phyloP scores from a whole-genome alignment of 257 asterid genomes.

The Nicotiana noctiflora region DNA sequence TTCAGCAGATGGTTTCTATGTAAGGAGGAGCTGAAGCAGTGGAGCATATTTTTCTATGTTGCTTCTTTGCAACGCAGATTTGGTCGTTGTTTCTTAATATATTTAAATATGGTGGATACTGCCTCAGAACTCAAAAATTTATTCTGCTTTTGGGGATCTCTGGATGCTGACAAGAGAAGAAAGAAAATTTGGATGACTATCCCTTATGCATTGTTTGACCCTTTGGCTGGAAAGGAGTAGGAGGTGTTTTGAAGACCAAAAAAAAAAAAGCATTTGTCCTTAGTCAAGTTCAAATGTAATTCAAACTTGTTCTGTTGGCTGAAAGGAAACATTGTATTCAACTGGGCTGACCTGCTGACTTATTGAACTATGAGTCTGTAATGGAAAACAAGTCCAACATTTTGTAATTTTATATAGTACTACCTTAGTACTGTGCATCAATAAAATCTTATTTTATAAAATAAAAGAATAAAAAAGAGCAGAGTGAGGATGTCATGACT shows the following conservation, averaged over 20 bases:
- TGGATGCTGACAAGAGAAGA: too few species aligned
- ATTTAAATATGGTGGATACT: too few species aligned
- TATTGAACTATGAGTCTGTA: neutral
- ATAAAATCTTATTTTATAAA: neutral
- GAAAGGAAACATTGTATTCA: neutral
- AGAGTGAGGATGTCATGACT: neutral
- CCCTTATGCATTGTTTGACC: neutral
- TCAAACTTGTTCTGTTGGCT: too few species aligned
- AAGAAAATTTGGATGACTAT: too few species aligned
- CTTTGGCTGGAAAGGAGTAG: neutral
- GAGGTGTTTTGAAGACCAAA: neutral
- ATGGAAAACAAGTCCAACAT: neutral
- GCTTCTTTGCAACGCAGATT: too few species aligned
- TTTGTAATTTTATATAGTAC: neutral
- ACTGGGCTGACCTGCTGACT: neutral
- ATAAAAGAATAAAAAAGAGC: neutral
- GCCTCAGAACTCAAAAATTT: too few species aligned
- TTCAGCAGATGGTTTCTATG: neutral
- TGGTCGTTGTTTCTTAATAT: too few species aligned
- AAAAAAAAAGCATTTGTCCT: neutral
- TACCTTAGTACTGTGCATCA: neutral
- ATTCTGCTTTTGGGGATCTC: too few species aligned
- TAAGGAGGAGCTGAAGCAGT: too few species aligned
- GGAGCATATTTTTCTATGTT: too few species aligned
- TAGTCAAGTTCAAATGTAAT: too few species aligned